Base-by-base conservation (phyloP, 169 alveolate species). In the Plasmodium vivax region DNA sequence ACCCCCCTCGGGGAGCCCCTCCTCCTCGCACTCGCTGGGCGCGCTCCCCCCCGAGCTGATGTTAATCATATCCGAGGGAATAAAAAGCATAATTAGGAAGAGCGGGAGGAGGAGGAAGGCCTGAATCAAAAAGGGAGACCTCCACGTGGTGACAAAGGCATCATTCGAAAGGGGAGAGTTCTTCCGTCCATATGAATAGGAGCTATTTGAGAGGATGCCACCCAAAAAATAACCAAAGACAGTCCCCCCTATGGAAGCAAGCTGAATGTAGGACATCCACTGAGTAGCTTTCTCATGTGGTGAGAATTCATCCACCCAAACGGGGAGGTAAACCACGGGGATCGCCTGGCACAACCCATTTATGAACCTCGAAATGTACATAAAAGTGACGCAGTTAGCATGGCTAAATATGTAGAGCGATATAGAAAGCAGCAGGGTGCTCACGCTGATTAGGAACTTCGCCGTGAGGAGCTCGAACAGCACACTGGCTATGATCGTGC, bases 181-280 rank as follows among this genome's bases (percentile, higher is more conserved):
- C n/a, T 62, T 38, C 56, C 82, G 19, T 68, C 83, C 41, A 34
- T 77, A 51, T 12, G 62, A 71, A 16, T 73, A 43, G 9, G 68
- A 56, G 72, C 73, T 90, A 54, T 81, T 90, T 1, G 94, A 90
- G 41, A 90, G 71, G 45, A 90, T 72, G 2, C 94, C 94, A 2
- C 94, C 94, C 71, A 90, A 30, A 9, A 90, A 90, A 68, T 96
- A 96, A 1, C 98, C 98, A 27, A 96, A 34, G 19, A 93, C 95
- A 51, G 95, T 96, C 14, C 99, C 99, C 41, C 97, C 96, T 5
- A 97, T 97, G 30, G 97, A 97, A 10, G 99, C 98, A 27, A 98
- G 95, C 71, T 98, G 99, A 32, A 98, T 85, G 51, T 97, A 92
- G 3, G 99, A 98, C 99, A 99, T 98, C 99, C 99, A 98, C 58